phyloP scores from a whole-genome alignment of 352 stramenopile genomes.

The Aphanomyces stellatus region DNA sequence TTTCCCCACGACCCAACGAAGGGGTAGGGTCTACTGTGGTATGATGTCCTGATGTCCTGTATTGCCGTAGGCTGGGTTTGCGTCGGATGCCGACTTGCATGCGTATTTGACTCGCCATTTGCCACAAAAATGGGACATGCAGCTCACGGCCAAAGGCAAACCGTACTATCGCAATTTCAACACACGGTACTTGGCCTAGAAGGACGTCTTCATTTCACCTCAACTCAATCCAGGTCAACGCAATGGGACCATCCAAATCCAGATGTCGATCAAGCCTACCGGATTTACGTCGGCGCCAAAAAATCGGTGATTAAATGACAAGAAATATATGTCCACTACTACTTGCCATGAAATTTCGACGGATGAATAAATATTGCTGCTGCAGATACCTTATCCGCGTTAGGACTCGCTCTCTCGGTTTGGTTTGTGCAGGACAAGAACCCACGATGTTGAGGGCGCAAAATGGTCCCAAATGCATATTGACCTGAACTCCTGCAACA shows the following conservation, averaged over 20 bases:
- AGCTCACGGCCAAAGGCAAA: conserved; percentile 68
- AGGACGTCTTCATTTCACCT: not conserved
- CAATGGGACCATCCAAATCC: conserved; percentile 76
- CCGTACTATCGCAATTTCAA: conserved; percentile 80
- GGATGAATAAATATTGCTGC: no score
- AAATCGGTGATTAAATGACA: not conserved
- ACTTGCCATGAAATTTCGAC: no score
- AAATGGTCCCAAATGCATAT: no score
- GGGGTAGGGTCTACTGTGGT: no score
- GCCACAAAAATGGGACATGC: conserved; percentile 68
- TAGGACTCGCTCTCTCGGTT: not conserved
- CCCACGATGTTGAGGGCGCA: no score
- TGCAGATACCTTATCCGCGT: no score
- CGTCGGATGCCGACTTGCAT: conserved; percentile 1
- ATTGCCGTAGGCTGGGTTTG: not conserved
- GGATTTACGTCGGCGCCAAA: not conserved
- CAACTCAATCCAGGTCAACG: conserved; percentile 39
- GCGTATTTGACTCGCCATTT: conserved; percentile 25
- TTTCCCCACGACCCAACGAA: no score
- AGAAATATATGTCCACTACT: no score
- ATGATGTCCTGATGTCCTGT: not conserved
- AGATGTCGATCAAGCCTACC: conserved; percentile 41
- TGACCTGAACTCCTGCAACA: no score
- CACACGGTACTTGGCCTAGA: conserved; percentile 33
- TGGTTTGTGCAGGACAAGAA: no score